Base-by-base conservation (phyloP, 495 filamentous ascomycete genomes). In the Penicillium crystallinum region DNA sequence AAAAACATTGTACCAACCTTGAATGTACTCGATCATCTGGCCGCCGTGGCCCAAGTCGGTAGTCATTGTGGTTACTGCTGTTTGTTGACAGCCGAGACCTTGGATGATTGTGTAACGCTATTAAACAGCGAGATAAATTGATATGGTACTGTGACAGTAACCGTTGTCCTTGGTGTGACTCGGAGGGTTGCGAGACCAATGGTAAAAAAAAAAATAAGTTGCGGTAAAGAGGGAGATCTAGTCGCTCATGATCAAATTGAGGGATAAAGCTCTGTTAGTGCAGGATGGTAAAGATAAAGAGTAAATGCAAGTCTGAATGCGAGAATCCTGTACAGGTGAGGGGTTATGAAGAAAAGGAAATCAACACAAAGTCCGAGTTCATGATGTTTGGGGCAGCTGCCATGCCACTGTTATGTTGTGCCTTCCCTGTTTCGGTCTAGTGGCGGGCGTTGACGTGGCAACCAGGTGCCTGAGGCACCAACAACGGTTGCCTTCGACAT, bases 11-110 rank as follows among this genome's bases (percentile, higher is more conserved):
- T 27, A 67, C 71, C 15, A 65, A 88, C 86, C 87, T 78, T 84
- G 80, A 49, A 89, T 88, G 64, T 89, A 89, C 70, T 89, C 86
- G 55, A 89, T 86, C 38, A 88, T 80, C 68, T 88, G 83, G 42
- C 84, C 85, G 61, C 82, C 85, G 62, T 72, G 80, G 59, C 69
- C 72, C 23, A 67, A 65, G 31, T 72, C 58, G 46, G 65, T 62
- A 42, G 71, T 56, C 72, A 75, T 77, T 9, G 15, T 48, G 21
- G 8, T 11, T 31, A 18, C n/a, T 57, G 54, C 33, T 25, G 27
- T 35, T 56, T 60, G 54, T 43, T 45, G 46, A 57, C 37, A 36
- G 34, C 21, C 21, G 34, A 56, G 34, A 36, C 52, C 27, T 44
- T 36, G 41, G 37, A 39, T 62, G 50, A 21, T 33, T 17, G 38